Evolutionary conservation across 306 rosid species (phyloP).

Genomic region (Psophocarpus tetragonolobus): DNA sequence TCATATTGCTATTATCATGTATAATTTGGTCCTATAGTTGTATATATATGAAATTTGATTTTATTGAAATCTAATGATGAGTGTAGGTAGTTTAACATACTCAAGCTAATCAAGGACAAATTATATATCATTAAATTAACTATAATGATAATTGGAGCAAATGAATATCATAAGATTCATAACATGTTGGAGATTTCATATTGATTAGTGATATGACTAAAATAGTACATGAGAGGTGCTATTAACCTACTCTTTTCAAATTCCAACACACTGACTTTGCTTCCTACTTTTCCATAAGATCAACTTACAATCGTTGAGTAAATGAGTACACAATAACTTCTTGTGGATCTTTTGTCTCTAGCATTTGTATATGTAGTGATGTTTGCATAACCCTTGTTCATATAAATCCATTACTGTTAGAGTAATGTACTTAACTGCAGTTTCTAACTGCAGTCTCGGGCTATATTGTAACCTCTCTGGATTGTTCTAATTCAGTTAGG

Average conservation of each 20-base stretch:
- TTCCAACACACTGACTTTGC: background rate
- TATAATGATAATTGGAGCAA: background rate
- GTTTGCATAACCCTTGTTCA: background rate
- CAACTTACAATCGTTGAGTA: background rate
- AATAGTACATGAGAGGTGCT: background rate
- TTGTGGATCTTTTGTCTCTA: background rate
- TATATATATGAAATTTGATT: background rate
- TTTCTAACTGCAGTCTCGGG: no score
- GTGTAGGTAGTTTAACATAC: background rate
- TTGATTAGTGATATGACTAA: background rate
- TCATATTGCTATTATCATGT: constrained; percentile 16
- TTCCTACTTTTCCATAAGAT: background rate
- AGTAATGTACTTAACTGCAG: no score
- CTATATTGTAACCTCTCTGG: no score
- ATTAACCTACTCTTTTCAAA: background rate
- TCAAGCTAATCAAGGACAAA: background rate
- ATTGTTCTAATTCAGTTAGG: no score
- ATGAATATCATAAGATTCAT: background rate
- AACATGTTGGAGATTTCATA: background rate
- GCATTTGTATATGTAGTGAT: background rate
- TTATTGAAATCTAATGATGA: constrained; percentile 10
- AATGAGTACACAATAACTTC: background rate
- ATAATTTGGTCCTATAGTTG: constrained; percentile 17
- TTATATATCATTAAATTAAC: background rate
- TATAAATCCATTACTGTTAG: no score